phyloP scores from a whole-genome alignment of 176 grass and related monocot species.

The Microstegium vimineum region DNA sequence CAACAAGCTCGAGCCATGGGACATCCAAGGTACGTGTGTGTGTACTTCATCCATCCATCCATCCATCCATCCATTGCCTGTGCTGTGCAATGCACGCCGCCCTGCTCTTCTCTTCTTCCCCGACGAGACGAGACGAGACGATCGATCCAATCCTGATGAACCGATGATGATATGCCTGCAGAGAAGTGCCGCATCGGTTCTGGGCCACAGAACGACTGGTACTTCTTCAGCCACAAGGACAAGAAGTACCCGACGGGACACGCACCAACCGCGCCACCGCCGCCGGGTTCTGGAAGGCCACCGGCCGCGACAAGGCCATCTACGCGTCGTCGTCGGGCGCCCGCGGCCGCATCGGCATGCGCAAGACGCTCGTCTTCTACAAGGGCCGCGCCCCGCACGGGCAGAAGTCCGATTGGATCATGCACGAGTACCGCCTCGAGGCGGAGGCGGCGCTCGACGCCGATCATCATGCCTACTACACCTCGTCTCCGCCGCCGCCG shows the following conservation, averaged over 20 bases:
- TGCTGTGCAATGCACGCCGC: not conserved
- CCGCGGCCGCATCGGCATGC: conserved; percentile 62
- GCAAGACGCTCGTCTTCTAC: conserved; percentile 95
- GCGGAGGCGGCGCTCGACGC: conserved; percentile 23
- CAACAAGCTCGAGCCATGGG: conserved; percentile 97
- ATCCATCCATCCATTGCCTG: too few relatives aligned
- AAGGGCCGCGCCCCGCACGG: conserved; percentile 79
- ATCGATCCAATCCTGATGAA: too few relatives aligned
- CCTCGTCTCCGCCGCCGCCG: conserved; percentile 19
- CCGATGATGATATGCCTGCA: not conserved
- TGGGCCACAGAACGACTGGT: conserved; percentile 86
- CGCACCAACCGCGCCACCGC: conserved; percentile 84
- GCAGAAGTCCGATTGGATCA: conserved; percentile 90
- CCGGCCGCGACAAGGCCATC: conserved; percentile 86
- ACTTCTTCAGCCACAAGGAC: conserved; percentile 96
- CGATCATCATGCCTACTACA: not conserved
- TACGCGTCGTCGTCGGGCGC: not conserved
- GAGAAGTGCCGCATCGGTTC: conserved; percentile 73
- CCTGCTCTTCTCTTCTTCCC: too few relatives aligned
- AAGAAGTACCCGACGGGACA: conserved; percentile 90
- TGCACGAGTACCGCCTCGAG: conserved; percentile 93
- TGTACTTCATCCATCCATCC: not conserved
- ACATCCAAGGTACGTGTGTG: conserved; percentile 59
- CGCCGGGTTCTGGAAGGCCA: conserved; percentile 89
- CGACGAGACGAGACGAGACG: too few relatives aligned